phyloP scores from a whole-genome alignment of 2,329 filamentous ascomycete genomes.

The Cladophialophora carrionii region DNA sequence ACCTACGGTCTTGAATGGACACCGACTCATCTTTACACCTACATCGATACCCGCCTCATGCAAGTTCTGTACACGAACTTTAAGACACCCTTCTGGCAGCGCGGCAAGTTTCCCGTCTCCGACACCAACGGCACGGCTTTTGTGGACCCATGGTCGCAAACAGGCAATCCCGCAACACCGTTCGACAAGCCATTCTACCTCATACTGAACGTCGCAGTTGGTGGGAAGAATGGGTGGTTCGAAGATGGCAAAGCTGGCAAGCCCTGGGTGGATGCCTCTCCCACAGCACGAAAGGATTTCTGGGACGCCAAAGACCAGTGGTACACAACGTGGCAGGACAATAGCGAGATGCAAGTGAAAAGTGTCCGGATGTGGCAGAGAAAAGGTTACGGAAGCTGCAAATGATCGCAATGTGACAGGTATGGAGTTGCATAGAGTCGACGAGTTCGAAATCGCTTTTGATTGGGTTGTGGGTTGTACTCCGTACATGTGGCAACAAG shows the following conservation, averaged over 20 bases:
- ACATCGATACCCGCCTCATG: conserved; percentile 76
- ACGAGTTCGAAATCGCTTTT: background rate
- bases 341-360: conserved; percentile 68
- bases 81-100: conserved; percentile 67
- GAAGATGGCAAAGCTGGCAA: conserved; percentile 71
- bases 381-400: conserved; percentile 37
- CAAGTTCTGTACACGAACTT: conserved; percentile 82
- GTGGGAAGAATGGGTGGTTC: conserved; percentile 83
- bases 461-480: background rate
- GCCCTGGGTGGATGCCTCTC: conserved; percentile 74
- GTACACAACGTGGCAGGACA: conserved; percentile 75
- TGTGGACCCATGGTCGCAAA: conserved; percentile 65
- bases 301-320: conserved; percentile 69
- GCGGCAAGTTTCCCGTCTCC: conserved; percentile 68
- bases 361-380: conserved; percentile 73
- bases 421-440: background rate
- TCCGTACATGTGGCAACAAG: background rate
- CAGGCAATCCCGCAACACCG: conserved; percentile 65
- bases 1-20: conserved; percentile 84
- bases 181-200: conserved; percentile 79
- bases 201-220: conserved; percentile 75
- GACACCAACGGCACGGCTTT: conserved; percentile 69
- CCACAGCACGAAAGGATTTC: conserved; percentile 73
- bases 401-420: background rate
- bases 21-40: conserved; percentile 85